Evolutionary conservation across 495 filamentous ascomycete species (phyloP), one percentile per base, ranked within the genome.

Genomic region (Oidiodendron maius): DNA sequence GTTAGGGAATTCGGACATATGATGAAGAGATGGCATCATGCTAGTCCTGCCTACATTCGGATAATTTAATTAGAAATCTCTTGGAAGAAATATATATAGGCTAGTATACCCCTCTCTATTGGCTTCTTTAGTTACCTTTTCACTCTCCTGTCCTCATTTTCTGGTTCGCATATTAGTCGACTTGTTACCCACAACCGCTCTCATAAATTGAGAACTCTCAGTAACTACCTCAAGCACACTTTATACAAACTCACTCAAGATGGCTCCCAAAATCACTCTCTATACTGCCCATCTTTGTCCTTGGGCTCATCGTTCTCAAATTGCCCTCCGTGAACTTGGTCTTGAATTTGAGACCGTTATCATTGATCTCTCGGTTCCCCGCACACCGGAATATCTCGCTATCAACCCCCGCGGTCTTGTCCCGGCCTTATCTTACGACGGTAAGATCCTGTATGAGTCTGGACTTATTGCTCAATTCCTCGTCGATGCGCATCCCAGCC

Each of bases 321-420:
- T 91, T 38, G 78, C 78, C 6, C 77, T 95, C 21, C 72, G 75
- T 20, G 87, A 89, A 61, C 76, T 89, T 11, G 74, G 77, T 22
- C 59, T 95, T 16, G 75, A 82, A 1, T 93, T 80, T 53, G 81
- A 91, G 52, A 85, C 91, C 56, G 85, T 89, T 56, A 81, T 79
- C 44, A 89, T 95, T 61, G 83, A 90, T 60, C 73, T 96, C 38
- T 57, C 64, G 53, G 74, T 57, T 3, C 89, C 89, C 0, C 82
- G 89, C 9, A 86, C 87, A 41, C 70, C 78, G n/a, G 90, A 87
- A 75, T 95, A 94, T 63, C 77, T 94, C 3, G 72, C 86, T 40
- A 69, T 96, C 61, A 96, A 95, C 68, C 89, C 87, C 59, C 81
- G 87, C 38, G 89, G 89, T 22, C 76, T 89, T 13, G 88, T 95